Conservation (phyloP, 2,329 filamentous ascomycete genomes). For the Penicillium sp. region DNA sequence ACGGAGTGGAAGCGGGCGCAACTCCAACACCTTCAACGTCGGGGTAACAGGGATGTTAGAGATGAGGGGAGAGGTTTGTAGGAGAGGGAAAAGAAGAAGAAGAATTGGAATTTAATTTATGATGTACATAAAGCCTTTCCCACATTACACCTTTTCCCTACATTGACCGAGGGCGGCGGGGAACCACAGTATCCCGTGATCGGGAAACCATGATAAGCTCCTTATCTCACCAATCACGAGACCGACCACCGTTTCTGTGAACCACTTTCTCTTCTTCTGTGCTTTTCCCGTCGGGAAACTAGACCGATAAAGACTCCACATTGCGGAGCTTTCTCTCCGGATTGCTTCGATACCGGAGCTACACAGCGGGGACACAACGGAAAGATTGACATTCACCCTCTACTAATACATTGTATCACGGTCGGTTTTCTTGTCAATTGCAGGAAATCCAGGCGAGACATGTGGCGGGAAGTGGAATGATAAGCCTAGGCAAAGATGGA, state of each 20-base stretch:
- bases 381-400: neutral
- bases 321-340: neutral
- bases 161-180: neutral
- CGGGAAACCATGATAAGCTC: conserved; percentile 4
- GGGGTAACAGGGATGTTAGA: neutral
- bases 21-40: conserved; percentile 1
- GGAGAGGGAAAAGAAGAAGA: neutral
- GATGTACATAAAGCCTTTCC: neutral
- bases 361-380: conserved; percentile 1
- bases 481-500: neutral
- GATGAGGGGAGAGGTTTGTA: neutral
- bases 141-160: neutral
- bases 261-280: neutral
- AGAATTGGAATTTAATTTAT: neutral
- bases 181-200: neutral
- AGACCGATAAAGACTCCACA: conserved; percentile 9
- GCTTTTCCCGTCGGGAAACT: conserved; percentile 22
- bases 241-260: neutral
- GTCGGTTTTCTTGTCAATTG: neutral
- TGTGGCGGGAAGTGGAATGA: neutral
- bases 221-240: conserved; percentile 3
- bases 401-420: neutral
- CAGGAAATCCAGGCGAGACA: neutral
- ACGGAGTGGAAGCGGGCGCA: neutral
- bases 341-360: conserved; percentile 1